Base-by-base conservation (phyloP, 768 basidiomycete species). In the Leccinellum luteum region DNA sequence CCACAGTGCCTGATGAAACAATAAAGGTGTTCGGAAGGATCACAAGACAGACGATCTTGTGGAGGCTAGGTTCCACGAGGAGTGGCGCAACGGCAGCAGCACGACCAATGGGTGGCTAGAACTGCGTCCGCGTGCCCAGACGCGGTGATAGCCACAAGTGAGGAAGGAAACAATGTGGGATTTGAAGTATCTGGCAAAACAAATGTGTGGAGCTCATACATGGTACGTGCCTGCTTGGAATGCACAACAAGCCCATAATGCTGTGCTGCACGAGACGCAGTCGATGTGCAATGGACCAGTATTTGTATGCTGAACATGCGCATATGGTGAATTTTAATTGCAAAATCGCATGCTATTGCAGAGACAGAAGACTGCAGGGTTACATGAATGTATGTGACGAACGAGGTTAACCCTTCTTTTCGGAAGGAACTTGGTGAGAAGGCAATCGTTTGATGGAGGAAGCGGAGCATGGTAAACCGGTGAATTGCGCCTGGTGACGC, bases 371-470 rank as follows among this genome's bases (percentile, higher is more conserved):
- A 32, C 25, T 38, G 30, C 51, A 21, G 61, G 45, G 31, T n/a
- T 31, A 31, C 27, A 54, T 53, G 55, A 38, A 28, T 8, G 23
- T 59, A 59, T 56, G 61, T 51, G 55, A 58, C 48, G 41, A 55
- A 48, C 28, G 54, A 50, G 57, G 57, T 58, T 66, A 60, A 51
- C 48, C 53, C 41, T 55, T 59, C 54, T 49, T 48, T 54, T 56
- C 67, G 66, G 67, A 69, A 68, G 65, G 67, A 69, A 10, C 66
- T 57, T 60, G 57, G 9, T 23, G 45, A 58, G 54, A 58, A 60
- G 57, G 12, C 13, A 41, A 47, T 57, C 61, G 32, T 68, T 57
- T 45, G 43, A 48, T 53, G 51, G 50, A 49, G 31, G 47, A 55
- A 27, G 50, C 31, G 56, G 67, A 68, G 56, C 41, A 51, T 30